Evolutionary conservation across 139 green algal species (phyloP).

Genomic region (Chlorella sp.): DNA sequence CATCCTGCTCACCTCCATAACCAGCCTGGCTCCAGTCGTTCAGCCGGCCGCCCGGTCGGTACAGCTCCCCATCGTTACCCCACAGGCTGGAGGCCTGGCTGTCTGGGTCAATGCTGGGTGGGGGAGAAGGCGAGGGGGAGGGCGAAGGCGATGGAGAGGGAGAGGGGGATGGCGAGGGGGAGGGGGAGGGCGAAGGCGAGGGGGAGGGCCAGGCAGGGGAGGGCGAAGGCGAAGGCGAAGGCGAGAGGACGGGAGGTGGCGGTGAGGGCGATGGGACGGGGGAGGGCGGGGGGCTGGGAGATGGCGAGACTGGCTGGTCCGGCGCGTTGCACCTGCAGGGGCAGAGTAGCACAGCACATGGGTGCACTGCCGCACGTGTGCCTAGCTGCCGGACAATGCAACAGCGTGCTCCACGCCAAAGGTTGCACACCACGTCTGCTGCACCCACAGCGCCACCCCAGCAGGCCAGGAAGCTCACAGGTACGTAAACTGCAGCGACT

Average conservation of each 20-base stretch:
- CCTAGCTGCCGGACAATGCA: too few relatives aligned
- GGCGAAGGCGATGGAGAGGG: background rate
- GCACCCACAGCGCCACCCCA: too few relatives aligned
- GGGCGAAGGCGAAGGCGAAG: background rate
- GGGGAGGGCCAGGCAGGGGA: background rate
- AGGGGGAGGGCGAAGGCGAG: background rate
- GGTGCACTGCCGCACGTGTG: too few relatives aligned
- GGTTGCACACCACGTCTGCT: too few relatives aligned
- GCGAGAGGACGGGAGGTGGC: background rate
- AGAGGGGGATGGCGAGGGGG: background rate
- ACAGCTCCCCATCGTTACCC: constrained; percentile 18
- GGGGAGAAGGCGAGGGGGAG: background rate
- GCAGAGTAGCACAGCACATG: background rate
- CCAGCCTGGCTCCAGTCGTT: constrained; percentile 23
- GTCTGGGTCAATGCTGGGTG: background rate
- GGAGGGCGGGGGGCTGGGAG: background rate
- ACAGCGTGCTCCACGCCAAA: too few relatives aligned
- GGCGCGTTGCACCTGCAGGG: background rate
- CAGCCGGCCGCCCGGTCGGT: background rate
- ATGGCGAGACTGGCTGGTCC: background rate
- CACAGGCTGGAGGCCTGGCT: constrained; percentile 4
- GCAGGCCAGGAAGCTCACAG: constrained; percentile 20
- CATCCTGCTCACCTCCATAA: background rate
- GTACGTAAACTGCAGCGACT: constrained; percentile 11
- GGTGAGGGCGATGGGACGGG: background rate